Percentiles rank a stretch among this genome's conserved stretches.
Evolutionary conservation across 441 rosid species (phyloP).

Genomic region (Arabidopsis lyrata): DNA sequence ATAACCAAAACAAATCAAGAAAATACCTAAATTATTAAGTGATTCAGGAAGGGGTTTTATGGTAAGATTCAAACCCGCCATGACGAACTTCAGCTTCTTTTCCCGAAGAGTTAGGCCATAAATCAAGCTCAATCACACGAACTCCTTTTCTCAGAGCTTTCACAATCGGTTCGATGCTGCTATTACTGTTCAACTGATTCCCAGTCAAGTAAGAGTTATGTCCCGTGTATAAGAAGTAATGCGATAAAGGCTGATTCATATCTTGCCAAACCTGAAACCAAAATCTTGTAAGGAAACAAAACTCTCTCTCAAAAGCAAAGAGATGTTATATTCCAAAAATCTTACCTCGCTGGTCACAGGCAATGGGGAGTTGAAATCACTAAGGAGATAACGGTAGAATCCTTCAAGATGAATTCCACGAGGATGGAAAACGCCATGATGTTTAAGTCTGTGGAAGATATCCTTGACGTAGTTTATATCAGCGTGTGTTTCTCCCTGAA

Average conservation of each 20-base stretch:
- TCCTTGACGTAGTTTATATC: slow-evolving; percentile 59
- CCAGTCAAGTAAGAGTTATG: slow-evolving; percentile 92
- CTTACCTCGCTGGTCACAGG: slow-evolving; percentile 50
- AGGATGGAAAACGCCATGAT: slow-evolving; percentile 64
- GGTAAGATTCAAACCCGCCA: slow-evolving; percentile 64
- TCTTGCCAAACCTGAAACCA: slow-evolving; percentile 68
- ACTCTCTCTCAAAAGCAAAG: neutral
- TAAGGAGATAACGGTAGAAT: slow-evolving; percentile 70
- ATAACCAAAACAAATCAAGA: slow-evolving; percentile 17
- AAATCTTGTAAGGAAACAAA: neutral
- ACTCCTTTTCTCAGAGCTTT: slow-evolving; percentile 65
- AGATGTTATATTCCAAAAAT: neutral
- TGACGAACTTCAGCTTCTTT: slow-evolving; percentile 67
- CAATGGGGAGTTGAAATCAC: slow-evolving; percentile 66
- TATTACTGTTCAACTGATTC: slow-evolving; percentile 73
- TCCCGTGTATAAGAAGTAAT: slow-evolving; percentile 84
- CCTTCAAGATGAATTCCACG: slow-evolving; percentile 64
- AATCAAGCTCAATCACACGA: slow-evolving; percentile 83
- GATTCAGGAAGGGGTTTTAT: neutral
- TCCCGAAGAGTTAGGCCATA: slow-evolving; percentile 69
- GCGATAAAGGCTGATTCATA: slow-evolving; percentile 77
- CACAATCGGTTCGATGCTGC: slow-evolving; percentile 66
- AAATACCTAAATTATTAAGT: neutral
- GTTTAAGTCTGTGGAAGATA: slow-evolving; percentile 66
- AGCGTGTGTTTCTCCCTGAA: slow-evolving; percentile 57